Conservation (phyloP, 352 stramenopile species). For the Pilasporangium apinafurcum region DNA sequence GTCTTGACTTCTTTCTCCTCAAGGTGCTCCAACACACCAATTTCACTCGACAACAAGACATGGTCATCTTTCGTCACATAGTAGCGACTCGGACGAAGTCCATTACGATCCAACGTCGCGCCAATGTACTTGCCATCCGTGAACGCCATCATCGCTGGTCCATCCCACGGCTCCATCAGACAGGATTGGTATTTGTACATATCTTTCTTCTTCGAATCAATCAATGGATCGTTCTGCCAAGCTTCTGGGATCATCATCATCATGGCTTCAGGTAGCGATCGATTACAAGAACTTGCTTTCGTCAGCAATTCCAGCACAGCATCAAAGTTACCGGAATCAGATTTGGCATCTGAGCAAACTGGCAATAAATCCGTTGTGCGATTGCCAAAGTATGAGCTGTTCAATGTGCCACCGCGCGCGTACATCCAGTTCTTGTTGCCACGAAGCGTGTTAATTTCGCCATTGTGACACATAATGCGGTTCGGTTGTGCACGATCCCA, state of each 20-base stretch:
- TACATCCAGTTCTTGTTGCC: constrained; percentile 99
- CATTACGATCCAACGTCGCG: constrained; percentile 95
- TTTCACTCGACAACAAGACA: constrained; percentile 93
- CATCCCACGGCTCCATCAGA: constrained; percentile 98
- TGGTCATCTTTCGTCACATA: constrained; percentile 97
- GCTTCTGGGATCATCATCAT: constrained; percentile 99
- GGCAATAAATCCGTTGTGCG: constrained; percentile 90
- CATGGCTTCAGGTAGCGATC: constrained; percentile 91
- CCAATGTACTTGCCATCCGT: constrained; percentile 94
- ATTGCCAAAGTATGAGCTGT: constrained; percentile 89
- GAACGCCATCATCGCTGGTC: constrained; percentile 97
- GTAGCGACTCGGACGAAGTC: constrained; percentile 93
- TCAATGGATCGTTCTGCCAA: constrained; percentile 93
- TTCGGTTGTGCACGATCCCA: constrained; percentile 96
- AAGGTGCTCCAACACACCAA: constrained; percentile 90
- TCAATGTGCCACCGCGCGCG: constrained; percentile 85
- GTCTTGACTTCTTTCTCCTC: constrained; percentile 89
- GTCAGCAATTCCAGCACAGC: constrained; percentile 92
- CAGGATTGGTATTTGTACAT: constrained; percentile 98
- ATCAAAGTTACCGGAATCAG: constrained; percentile 96
- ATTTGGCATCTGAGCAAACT: constrained; percentile 93
- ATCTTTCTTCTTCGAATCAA: constrained; percentile 90
- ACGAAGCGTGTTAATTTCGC: constrained; percentile 97
- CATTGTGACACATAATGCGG: constrained; percentile 98
- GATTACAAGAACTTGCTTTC: constrained; percentile 86